These are phyloP conservation scores for Diutina ranongensis DNA, from an alignment of 1,139 yeast genomes.

Conservation along the genomic window DNA sequence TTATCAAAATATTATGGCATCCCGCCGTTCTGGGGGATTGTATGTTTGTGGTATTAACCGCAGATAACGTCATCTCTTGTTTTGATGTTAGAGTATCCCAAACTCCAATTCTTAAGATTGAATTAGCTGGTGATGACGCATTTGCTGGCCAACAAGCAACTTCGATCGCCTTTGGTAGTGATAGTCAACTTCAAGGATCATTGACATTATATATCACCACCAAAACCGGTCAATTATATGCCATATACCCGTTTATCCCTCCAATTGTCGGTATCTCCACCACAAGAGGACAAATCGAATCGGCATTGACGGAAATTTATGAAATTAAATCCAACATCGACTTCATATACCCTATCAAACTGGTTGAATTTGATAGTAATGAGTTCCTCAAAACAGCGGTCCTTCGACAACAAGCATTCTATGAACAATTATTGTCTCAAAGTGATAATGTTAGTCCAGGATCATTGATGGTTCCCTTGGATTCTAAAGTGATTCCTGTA, in stretches of 20 bases:
- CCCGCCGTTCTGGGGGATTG: not conserved
- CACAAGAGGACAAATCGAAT: not conserved
- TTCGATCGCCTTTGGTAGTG: conserved; percentile 1
- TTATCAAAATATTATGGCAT: conserved; percentile 3
- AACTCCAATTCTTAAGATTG: not conserved
- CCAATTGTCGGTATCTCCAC: not conserved
- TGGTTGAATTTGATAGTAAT: not conserved
- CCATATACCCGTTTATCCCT: not conserved
- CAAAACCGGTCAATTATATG: not conserved
- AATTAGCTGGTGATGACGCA: not conserved
- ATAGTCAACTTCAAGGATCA: not conserved
- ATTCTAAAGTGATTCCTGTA: not conserved
- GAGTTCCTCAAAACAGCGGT: not conserved
- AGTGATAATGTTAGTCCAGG: not conserved
- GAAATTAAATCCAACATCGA: not conserved
- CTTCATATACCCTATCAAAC: too few relatives aligned
- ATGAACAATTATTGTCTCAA: not conserved
- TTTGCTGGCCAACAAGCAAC: not conserved
- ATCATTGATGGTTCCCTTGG: not conserved
- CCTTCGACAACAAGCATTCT: not conserved
- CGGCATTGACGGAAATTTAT: not conserved
- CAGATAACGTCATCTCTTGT: not conserved
- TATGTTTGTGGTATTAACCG: not conserved
- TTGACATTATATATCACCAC: not conserved
- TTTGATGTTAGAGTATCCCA: not conserved